Evolutionary conservation across 345 rosid species (phyloP), one percentile per base, ranked within the genome.

Genomic region (Lagerstroemia speciosa): DNA sequence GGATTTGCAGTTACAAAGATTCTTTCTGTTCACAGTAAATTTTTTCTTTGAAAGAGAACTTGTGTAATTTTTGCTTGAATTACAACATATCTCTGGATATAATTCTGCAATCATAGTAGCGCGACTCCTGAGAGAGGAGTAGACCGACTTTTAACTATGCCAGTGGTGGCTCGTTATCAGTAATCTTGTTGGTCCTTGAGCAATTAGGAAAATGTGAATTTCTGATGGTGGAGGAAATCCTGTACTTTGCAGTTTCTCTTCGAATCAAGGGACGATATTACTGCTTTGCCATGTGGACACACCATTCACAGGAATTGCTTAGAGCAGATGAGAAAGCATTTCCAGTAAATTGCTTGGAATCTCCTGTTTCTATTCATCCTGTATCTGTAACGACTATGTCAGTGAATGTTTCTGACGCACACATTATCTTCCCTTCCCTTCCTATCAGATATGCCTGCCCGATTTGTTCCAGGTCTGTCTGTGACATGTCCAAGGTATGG

Each of bases 401-500:
- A 55, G 61, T 24, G 55, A 26, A 55, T 55, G 31, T n/a, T 24
- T 24, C 61, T 55, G 61, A 55, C 30, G 11, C 26, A 15, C 6
- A 19, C 8, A 9, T 6, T 55, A 1, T 7, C 26, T 26, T 8
- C n/a, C n/a, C n/a, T n/a, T n/a, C n/a, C n/a, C n/a, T n/a, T 26
- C 31, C 45, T 30, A 7, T 8, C 81, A 92, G 98, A 70, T 92
- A 83, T 71, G 86, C 98, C 0, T 92, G 96, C 77, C 98, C 98
- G 17, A 79, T 92, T 26, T 92, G 98, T 75, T 90, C 91, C 16
- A 92, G 87, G 72, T 90, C 98, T 0, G 95, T 90, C 5, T 88
- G 96, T 75, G 98, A 92, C 62, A 89, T 92, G 98, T 92, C 98
- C 9, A 78, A 82, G 77, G 94, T 88, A 19, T 92, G 96, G 96